These are phyloP conservation scores for Tulasnella sp. DNA, from an alignment of 768 basidiomycete genomes.

Conservation along the genomic window DNA sequence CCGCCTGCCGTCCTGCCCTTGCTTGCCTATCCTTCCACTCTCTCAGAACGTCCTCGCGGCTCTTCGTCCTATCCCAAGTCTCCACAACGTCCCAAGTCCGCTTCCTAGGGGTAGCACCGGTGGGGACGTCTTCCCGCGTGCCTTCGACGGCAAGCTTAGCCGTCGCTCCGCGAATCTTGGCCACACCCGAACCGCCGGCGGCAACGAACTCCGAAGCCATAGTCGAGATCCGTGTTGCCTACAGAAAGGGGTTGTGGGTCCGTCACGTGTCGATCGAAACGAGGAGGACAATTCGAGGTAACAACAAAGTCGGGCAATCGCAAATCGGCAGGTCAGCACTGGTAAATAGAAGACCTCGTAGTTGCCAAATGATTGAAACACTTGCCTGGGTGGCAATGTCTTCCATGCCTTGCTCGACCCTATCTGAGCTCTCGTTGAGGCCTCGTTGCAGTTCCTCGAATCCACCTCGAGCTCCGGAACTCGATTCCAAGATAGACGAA, in stretches of 20 bases:
- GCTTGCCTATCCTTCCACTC: constrained; percentile 10
- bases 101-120: constrained; percentile 68
- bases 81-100: constrained; percentile 58
- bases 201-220: constrained; percentile 36
- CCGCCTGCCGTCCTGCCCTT: background rate
- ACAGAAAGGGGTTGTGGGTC: background rate
- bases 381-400: constrained; percentile 1
- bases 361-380: background rate
- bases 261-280: background rate
- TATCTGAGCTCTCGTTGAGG: background rate
- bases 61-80: constrained; percentile 58
- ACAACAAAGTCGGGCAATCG: background rate
- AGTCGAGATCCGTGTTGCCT: constrained; percentile 35
- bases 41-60: constrained; percentile 45
- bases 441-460: background rate
- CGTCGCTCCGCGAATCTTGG: constrained; percentile 32
- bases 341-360: background rate
- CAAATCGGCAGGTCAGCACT: background rate
- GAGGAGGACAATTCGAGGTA: background rate
- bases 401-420: constrained; percentile 5
- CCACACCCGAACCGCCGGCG: constrained; percentile 33
- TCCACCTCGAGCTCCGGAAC: background rate
- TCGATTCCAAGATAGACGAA: background rate
- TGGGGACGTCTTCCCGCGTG: constrained; percentile 38
- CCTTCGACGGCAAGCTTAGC: constrained; percentile 11